Percentiles rank a stretch among this genome's conserved stretches.
Evolutionary conservation across 306 rosid species (phyloP).

Genomic region (Malus sylvestris): DNA sequence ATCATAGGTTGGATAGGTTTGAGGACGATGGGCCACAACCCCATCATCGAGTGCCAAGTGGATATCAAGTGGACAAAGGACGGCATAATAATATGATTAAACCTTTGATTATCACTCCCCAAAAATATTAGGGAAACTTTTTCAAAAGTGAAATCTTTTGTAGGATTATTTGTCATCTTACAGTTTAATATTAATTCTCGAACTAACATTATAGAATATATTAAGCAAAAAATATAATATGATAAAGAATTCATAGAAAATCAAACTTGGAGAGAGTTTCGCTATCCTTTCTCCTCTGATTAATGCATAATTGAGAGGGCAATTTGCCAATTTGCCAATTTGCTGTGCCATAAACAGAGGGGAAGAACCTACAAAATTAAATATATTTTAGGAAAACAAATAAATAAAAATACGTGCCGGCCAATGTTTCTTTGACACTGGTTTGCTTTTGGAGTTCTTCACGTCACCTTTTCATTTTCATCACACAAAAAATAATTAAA

Average conservation of each 20-base stretch:
- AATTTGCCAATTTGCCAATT: not conserved
- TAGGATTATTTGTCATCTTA: too few relatives aligned
- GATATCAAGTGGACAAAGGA: conserved; percentile 18
- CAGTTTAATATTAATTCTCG: too few relatives aligned
- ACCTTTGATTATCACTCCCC: not conserved
- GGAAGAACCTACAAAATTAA: not conserved
- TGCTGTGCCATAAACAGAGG: conserved; percentile 7
- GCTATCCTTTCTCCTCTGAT: not conserved
- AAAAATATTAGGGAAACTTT: too few relatives aligned
- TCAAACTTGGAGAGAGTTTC: rapidly evolving
- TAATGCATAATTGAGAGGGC: not conserved
- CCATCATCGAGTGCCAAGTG: conserved; percentile 24
- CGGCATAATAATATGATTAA: conserved; percentile 16
- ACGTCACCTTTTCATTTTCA: conserved; percentile 71
- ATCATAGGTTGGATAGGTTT: conserved; percentile 10
- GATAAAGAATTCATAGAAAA: rapidly evolving
- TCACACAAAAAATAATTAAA: not conserved
- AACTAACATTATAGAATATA: too few relatives aligned
- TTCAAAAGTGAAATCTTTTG: rapidly evolving
- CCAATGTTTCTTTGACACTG: conserved; percentile 53
- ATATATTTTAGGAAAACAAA: not conserved
- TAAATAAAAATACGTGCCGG: conserved; percentile 37
- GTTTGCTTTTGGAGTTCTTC: conserved; percentile 73
- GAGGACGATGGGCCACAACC: not conserved
- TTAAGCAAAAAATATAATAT: too few relatives aligned